These are phyloP conservation scores for Chaetoceros muelleri DNA, from an alignment of 108 stramenopile genomes.

Conservation along the genomic window DNA sequence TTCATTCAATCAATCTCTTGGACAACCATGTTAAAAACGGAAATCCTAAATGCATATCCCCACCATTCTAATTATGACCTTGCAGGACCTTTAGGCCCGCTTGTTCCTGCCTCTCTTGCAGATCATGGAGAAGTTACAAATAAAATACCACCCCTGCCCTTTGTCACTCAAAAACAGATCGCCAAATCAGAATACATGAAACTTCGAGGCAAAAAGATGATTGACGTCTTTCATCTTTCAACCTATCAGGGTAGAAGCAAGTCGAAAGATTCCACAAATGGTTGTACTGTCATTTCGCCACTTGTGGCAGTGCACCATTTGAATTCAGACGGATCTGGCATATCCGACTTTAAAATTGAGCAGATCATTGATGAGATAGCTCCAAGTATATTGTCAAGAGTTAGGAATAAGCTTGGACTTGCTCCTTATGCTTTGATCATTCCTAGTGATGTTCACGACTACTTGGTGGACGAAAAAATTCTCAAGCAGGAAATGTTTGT, in stretches of 20 bases:
- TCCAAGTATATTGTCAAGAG: slow-evolving; percentile 42
- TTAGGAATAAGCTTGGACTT: slow-evolving; percentile 67
- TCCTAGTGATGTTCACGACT: slow-evolving; percentile 86
- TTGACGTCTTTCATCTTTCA: slow-evolving; percentile 42
- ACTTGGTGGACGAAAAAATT: slow-evolving; percentile 72
- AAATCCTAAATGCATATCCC: too few relatives aligned
- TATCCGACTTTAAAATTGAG: slow-evolving; percentile 40
- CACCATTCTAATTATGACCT: too few relatives aligned
- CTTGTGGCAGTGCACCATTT: slow-evolving; percentile 56
- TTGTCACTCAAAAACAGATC: slow-evolving; percentile 6
- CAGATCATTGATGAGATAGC: slow-evolving; percentile 65
- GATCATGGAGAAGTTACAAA: not conserved
- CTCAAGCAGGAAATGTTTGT: slow-evolving; percentile 74
- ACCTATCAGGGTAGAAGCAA: slow-evolving; percentile 74
- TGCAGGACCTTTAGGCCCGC: not conserved
- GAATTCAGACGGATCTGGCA: slow-evolving; percentile 21
- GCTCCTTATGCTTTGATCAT: slow-evolving; percentile 67
- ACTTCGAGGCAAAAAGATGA: slow-evolving; percentile 29
- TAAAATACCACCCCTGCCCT: slow-evolving; percentile 9
- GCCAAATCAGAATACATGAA: slow-evolving; percentile 16
- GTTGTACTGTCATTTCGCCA: slow-evolving; percentile 83
- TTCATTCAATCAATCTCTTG: too few relatives aligned
- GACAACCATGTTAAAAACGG: too few relatives aligned
- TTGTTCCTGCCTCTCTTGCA: not conserved
- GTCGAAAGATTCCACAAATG: slow-evolving; percentile 59